Base-by-base conservation (phyloP, 2,329 filamentous ascomycete genomes). In the Colletotrichum phormii region DNA sequence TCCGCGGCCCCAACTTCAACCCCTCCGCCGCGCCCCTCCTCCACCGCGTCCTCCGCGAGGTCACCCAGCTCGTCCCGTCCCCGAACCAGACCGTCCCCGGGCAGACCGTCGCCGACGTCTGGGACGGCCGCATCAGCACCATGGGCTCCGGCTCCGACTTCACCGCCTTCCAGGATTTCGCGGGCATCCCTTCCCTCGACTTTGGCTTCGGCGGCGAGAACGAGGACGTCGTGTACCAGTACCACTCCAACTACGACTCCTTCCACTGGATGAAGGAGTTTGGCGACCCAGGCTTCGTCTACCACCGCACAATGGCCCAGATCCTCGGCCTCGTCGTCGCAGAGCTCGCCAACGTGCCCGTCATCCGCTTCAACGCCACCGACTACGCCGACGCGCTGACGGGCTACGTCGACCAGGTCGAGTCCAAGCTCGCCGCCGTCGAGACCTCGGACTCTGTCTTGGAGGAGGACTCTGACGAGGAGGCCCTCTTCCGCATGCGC, bases 171-270 rank as follows among this genome's bases (percentile, higher is more conserved):
- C 91, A 94, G 77, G 92, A 94, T 80, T 91, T 88, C 76, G 91
- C 90, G 0, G 93, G 92, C 57, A 85, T 94, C 53, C 87, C 92
- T 8, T 90, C 87, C 74, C 79, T 93, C 15, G 90, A 94, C 77
- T 86, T 94, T 63, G 87, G 89, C 31, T 94, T 93, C 78, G 80
- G 80, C 18, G 79, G 76, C 8, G 81, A 81, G 29, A 71, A 76
- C 0, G 79, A 82, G 1, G 86, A 87, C 55, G 84, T 91, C 0
- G 86, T 94, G 3, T 94, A 95, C 79, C 93, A 94, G 78, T 98
- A 98, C 81, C 95, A 98, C 84, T 92, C 92, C 80, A 97, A 98
- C 85, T 97, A 97, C 82, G 95, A 97, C 81, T 94, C 91, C 78
- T 97, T 95, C 81, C 86, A 93, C 81, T 98, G 95, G 95, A 97